Evolutionary conservation across 495 filamentous ascomycete genomes (phyloP).

Genomic region (Choiromyces venosus): DNA sequence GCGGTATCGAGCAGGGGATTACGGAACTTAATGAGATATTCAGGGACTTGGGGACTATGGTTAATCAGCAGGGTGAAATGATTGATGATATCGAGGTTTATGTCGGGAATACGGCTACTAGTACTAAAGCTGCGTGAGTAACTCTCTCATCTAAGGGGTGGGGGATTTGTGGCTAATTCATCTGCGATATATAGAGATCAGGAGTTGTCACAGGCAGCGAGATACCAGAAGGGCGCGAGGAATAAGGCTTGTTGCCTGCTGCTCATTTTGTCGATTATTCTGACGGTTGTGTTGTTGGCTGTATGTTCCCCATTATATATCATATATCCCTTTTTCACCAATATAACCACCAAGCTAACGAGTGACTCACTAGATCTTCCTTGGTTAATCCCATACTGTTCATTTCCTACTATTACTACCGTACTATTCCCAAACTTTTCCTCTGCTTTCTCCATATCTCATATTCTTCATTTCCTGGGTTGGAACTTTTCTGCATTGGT

Average conservation of each 20-base stretch:
- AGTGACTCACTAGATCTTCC: conserved; percentile 19
- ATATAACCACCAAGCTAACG: conserved; percentile 15
- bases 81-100: conserved; percentile 86
- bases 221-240: conserved; percentile 88
- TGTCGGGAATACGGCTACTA: conserved; percentile 69
- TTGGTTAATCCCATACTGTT: conserved; percentile 15
- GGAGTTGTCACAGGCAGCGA: conserved; percentile 73
- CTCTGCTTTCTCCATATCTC: background rate
- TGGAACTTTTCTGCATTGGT: background rate
- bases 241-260: conserved; percentile 89
- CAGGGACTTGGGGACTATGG: conserved; percentile 92
- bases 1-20: conserved; percentile 92
- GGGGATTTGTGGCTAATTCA: conserved; percentile 7
- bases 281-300: conserved; percentile 82
- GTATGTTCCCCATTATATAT: conserved; percentile 51
- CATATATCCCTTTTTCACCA: background rate
- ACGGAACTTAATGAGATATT: conserved; percentile 95
- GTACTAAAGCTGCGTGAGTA: conserved; percentile 65
- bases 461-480: background rate
- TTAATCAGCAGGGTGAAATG: conserved; percentile 83
- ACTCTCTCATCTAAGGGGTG: background rate
- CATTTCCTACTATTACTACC: background rate
- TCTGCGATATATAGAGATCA: conserved; percentile 47
- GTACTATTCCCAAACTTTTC: background rate
- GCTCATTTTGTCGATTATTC: conserved; percentile 80